Conservation (phyloP, 768 basidiomycete genomes). For the Tulasnella sp. region DNA sequence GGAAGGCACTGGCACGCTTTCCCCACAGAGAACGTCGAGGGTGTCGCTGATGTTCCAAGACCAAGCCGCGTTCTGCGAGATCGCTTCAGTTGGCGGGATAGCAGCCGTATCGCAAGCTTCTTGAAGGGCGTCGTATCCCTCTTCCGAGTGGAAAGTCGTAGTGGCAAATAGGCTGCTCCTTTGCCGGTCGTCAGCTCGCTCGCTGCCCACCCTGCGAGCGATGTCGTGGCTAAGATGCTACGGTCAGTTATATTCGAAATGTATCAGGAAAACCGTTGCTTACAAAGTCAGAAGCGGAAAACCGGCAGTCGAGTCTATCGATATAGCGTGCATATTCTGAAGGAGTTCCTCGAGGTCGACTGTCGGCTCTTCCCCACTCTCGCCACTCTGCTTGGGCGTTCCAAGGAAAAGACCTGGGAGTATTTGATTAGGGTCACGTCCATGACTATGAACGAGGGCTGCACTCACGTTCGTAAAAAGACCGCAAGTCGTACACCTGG, state of each 20-base stretch:
- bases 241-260: too few relatives aligned
- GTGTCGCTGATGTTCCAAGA: background rate
- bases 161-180: background rate
- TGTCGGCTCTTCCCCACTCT: too few relatives aligned
- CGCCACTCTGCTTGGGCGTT: too few relatives aligned
- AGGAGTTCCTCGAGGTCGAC: too few relatives aligned
- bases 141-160: background rate
- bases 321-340: too few relatives aligned
- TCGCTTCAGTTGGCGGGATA: background rate
- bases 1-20: background rate
- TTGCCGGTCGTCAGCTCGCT: background rate
- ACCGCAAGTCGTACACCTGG: background rate
- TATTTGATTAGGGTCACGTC: too few relatives aligned
- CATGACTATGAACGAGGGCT: background rate
- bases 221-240: too few relatives aligned
- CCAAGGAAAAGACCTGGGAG: too few relatives aligned
- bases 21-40: background rate
- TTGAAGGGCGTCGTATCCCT: constrained; percentile 1
- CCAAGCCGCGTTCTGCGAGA: background rate
- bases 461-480: background rate
- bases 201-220: background rate
- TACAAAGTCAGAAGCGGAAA: too few relatives aligned
- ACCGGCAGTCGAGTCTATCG: too few relatives aligned
- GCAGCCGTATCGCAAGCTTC: background rate
- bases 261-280: too few relatives aligned